phyloP scores from a whole-genome alignment of 768 basidiomycete species.

The Favolaschia claudopus region DNA sequence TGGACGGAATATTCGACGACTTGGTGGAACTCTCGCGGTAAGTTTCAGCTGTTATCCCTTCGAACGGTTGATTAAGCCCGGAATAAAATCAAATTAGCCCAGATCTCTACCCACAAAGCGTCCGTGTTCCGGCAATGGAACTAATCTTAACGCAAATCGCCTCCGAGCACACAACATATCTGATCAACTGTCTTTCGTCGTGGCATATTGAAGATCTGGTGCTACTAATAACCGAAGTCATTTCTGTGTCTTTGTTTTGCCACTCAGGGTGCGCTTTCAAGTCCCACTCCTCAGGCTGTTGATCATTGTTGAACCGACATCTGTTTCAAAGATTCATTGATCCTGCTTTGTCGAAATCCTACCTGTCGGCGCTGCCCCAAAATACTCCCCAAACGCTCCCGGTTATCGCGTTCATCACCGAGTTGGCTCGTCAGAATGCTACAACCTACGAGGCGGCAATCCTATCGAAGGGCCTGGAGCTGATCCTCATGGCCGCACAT shows the following conservation, averaged over 20 bases:
- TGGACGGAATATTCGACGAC: constrained; percentile 34
- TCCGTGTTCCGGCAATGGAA: constrained; percentile 26
- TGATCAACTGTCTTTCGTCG: constrained; percentile 8
- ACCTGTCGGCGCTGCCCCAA: not conserved
- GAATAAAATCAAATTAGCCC: constrained; percentile 9
- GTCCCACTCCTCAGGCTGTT: not conserved
- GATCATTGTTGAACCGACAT: too few relatives aligned
- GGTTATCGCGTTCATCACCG: constrained; percentile 9
- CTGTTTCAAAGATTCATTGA: constrained; percentile 6
- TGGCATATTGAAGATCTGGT: constrained; percentile 20
- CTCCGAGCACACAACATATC: constrained; percentile 9
- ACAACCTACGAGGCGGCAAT: constrained; percentile 14
- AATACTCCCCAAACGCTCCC: not conserved
- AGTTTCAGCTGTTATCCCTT: not conserved
- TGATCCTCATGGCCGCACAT: constrained; percentile 7
- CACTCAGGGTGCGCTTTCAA: constrained; percentile 1
- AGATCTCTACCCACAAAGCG: constrained; percentile 27
- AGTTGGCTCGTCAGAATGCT: constrained; percentile 3
- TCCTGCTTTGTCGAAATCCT: constrained; percentile 1
- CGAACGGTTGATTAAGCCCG: not conserved
- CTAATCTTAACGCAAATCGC: constrained; percentile 29
- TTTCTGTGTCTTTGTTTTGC: constrained; percentile 6
- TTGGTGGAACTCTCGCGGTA: constrained; percentile 37
- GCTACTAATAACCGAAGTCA: constrained; percentile 4
- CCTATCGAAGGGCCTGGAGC: constrained; percentile 10